Percentiles rank a stretch among this genome's conserved stretches.
Evolutionary conservation across 106 monocot genomes (phyloP).

Genomic region (Dendrobium officinale): DNA sequence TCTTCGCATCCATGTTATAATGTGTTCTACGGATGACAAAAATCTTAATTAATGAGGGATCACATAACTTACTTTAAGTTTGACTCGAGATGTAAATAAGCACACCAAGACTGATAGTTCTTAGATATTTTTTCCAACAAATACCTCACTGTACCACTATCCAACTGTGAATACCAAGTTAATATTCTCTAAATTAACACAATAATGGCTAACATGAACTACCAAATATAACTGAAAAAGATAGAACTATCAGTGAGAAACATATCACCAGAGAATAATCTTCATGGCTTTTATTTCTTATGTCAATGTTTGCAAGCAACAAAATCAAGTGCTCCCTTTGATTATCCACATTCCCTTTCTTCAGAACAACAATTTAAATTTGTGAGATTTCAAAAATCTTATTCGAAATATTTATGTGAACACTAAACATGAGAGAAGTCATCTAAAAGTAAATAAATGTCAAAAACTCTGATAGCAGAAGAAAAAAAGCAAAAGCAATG

Average conservation of each 20-base stretch:
- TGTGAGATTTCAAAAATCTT: slow-evolving; percentile 2
- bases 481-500: neutral
- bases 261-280: slow-evolving; percentile 42
- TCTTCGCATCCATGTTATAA: neutral
- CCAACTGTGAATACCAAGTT: slow-evolving; percentile 39
- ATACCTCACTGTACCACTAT: slow-evolving; percentile 37
- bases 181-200: slow-evolving; percentile 1
- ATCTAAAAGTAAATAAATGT: neutral
- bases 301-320: slow-evolving; percentile 81
- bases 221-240: neutral
- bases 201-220: neutral
- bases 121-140: slow-evolving; percentile 67
- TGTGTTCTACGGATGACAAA: neutral
- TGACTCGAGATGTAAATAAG: slow-evolving; percentile 48
- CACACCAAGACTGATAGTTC: slow-evolving; percentile 86
- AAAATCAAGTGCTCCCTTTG: slow-evolving; percentile 94
- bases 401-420: neutral
- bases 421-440: neutral
- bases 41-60: neutral
- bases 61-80: slow-evolving; percentile 51
- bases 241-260: neutral
- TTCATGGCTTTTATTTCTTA: slow-evolving; percentile 38
- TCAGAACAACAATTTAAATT: slow-evolving; percentile 19
- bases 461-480: neutral
- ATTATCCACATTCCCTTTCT: slow-evolving; percentile 99